Base-by-base conservation (phyloP, 768 basidiomycete genomes). In the Russula lepida region DNA sequence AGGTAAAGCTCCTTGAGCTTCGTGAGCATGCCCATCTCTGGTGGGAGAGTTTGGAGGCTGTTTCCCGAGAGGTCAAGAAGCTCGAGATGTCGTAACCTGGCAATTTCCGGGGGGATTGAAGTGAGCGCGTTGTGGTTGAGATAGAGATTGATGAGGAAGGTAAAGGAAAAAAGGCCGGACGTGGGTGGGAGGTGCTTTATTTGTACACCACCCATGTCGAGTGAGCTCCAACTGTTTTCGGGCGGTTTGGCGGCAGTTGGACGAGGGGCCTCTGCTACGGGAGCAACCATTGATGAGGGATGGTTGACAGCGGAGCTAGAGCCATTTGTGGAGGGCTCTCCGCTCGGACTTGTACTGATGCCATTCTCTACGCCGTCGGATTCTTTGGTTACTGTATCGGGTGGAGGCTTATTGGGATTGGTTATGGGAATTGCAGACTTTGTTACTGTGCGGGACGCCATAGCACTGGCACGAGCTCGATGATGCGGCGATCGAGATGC, bases 161-260 rank as follows among this genome's bases (percentile, higher is more conserved):
- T 83, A 77, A 95, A 98, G 8, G 84, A 77, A 73, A 90, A 91
- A 46, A 92, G 77, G 28, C 85, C 86, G 49, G 86, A 88, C 7
- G 75, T 79, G 6, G 84, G 75, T 37, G 95, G 90, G 54, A 99
- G 79, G 66, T 88, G 92, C 79, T 95, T 95, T 70, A 99, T 84
- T 65, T 84, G 84, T 66, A 97, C 86, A 17, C 97, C 97, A 56
- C 97, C 95, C 85, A 99, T 92, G 74, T 99, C 97, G 51, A 99
- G 77, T 21, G 91, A 90, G 30, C 76, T 87, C 95, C 95, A 99
- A 12, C 82, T 83, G 73, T 84, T 89, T 70, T 83, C 81, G 50
- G 88, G 84, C 7, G 86, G 83, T 64, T 82, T 81, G 44, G 77
- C 76, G 47, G 81, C 79, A 5, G 83, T 84, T 25, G 83, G 83